Evolutionary conservation across 1,139 yeast genomes (phyloP), one percentile per base, ranked within the genome.

Genomic region (Kodamaea suecica): DNA sequence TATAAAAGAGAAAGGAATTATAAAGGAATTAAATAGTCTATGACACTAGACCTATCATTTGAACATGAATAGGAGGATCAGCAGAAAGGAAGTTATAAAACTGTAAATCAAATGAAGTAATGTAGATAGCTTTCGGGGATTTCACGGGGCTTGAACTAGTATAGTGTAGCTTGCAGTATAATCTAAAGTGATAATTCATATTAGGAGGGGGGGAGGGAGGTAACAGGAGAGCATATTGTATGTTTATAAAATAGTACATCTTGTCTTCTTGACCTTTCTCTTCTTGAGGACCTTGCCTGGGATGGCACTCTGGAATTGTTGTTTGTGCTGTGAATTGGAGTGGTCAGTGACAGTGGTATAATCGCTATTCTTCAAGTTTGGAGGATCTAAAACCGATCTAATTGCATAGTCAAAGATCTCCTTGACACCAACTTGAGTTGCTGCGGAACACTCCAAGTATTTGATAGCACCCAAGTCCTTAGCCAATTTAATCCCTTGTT

Each of bases 361-460:
- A 12, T 40, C 42, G 20, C 37, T 40, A 28, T 42, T 44, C 43
- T 17, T 33, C 32, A 35, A 33, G 36, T 42, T 47, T 15, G 80
- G 82, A 19, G 84, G 84, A 37, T 73, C 68, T 39, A 82, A 71
- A 7, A 83, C 92, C 1, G 80, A 73, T 49, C 80, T 74, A 33
- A 86, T 85, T 13, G 95, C 95, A 42, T 67, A 79, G 50, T 86
- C 95, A 49, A 87, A 87, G 12, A 87, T 81, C 40, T 82, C 85
- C 53, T 82, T 81, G 35, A 82, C 88, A 17, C 96, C 96, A 41
- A 73, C 76, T 60, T 87, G 96, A 17, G 94, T 83, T 14, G 92
- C 84, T n/a, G 97, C 95, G 3, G 95, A 85, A 59, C 97, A 88
- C 63, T 88, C 97, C 44, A 84, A 66, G 58, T 87, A 84, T 41